Evolutionary conservation across 108 stramenopile genomes (phyloP).

Genomic region (Stephanodiscus minutulus): DNA sequence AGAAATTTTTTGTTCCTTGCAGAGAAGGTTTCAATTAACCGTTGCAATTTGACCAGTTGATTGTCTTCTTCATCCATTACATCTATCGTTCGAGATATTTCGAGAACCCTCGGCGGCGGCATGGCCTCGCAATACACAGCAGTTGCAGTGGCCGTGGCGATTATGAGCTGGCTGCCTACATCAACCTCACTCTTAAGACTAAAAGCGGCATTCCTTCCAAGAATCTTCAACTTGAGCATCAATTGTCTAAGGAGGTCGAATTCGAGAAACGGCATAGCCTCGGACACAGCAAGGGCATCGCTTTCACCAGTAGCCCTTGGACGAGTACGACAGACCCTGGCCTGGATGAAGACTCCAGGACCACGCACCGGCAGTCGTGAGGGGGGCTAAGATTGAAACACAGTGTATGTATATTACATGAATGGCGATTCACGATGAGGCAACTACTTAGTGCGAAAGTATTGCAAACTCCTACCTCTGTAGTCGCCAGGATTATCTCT

Average conservation of each 20-base stretch:
- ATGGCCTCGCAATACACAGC: constrained; percentile 89
- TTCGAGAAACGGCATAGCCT: constrained; percentile 93
- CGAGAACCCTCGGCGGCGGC: constrained; percentile 83
- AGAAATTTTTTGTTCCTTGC: constrained; percentile 74
- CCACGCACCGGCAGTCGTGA: constrained; percentile 85
- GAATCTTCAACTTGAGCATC: constrained; percentile 93
- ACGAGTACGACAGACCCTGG: constrained; percentile 90
- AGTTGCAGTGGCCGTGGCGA: constrained; percentile 85
- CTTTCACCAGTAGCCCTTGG: constrained; percentile 80
- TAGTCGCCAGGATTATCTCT: constrained; percentile 76
- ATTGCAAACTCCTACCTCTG: constrained; percentile 32
- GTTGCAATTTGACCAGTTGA: constrained; percentile 77
- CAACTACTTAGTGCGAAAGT: not conserved
- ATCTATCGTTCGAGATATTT: constrained; percentile 84
- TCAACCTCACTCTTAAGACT: constrained; percentile 83
- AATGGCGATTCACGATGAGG: not conserved
- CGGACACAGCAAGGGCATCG: constrained; percentile 91
- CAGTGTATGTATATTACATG: not conserved
- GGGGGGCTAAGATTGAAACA: constrained; percentile 47
- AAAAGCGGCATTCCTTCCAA: constrained; percentile 93
- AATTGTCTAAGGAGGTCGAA: constrained; percentile 95
- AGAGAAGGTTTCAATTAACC: constrained; percentile 78
- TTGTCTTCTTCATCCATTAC: constrained; percentile 85
- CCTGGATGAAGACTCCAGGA: constrained; percentile 91
- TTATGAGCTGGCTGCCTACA: constrained; percentile 80